Conservation (phyloP, 2,329 filamentous ascomycete genomes). For the Nannizziopsis barbatae region DNA sequence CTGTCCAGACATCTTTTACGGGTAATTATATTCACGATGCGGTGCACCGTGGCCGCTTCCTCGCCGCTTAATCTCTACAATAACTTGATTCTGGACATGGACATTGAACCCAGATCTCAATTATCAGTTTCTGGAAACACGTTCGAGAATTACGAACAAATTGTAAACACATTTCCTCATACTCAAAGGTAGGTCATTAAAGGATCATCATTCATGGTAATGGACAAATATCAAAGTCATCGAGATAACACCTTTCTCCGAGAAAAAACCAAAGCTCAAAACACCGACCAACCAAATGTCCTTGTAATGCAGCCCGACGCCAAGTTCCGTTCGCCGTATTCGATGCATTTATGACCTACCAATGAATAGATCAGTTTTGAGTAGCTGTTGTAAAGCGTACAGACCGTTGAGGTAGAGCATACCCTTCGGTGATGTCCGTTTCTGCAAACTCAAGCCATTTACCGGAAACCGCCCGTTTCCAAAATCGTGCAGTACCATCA, state of each 20-base stretch:
- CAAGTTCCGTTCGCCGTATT: neutral
- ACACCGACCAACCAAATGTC: neutral
- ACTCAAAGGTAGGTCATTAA: too few species aligned
- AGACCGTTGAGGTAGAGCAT: neutral
- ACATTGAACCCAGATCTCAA: too few species aligned
- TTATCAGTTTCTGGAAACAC: too few species aligned
- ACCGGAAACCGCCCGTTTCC: slow-evolving; percentile 35
- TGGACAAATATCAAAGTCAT: too few species aligned
- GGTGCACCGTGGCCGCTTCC: neutral
- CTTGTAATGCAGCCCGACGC: neutral
- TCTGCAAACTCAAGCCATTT: slow-evolving; percentile 38
- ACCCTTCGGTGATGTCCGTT: slow-evolving; percentile 29
- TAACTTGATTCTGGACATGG: too few species aligned
- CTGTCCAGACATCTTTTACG: slow-evolving; percentile 27
- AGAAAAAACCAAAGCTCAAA: neutral
- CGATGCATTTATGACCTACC: neutral
- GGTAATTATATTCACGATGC: too few species aligned
- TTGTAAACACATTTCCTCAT: too few species aligned
- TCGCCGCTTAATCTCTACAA: neutral
- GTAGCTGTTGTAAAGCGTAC: too few species aligned
- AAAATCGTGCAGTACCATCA: slow-evolving; percentile 34
- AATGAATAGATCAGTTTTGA: neutral
- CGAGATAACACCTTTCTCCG: neutral
- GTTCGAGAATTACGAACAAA: too few species aligned
- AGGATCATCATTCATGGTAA: too few species aligned